Evolutionary conservation across 2,329 filamentous ascomycete species (phyloP).

Genomic region (Fonsecaea multimorphosa): DNA sequence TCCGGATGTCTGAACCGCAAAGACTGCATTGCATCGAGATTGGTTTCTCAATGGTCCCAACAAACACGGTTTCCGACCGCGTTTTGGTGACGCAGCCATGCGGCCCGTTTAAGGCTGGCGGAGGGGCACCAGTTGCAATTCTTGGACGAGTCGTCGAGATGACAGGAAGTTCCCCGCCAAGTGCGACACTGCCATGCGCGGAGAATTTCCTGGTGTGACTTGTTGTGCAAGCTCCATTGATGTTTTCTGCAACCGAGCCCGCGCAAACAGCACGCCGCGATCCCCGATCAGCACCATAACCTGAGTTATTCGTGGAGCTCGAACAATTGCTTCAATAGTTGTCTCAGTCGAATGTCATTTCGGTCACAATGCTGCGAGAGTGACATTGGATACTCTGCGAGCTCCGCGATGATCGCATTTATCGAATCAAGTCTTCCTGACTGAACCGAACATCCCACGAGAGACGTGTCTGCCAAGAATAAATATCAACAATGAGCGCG

Average conservation of each 20-base stretch:
- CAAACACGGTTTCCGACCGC: slow-evolving; percentile 2
- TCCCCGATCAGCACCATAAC: background rate
- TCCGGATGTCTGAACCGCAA: slow-evolving; percentile 3
- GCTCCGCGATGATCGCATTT: background rate
- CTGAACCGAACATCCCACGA: background rate
- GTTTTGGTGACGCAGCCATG: slow-evolving; percentile 29
- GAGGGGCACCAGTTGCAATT: slow-evolving; percentile 22
- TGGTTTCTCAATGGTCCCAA: slow-evolving; percentile 3
- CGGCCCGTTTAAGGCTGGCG: slow-evolving; percentile 18
- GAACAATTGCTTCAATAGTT: background rate
- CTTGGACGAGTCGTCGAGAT: slow-evolving; percentile 15
- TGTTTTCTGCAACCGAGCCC: background rate
- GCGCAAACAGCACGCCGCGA: background rate
- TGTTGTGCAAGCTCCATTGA: background rate
- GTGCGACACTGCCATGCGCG: slow-evolving; percentile 22
- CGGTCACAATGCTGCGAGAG: background rate
- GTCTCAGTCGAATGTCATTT: background rate
- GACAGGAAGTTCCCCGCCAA: slow-evolving; percentile 25
- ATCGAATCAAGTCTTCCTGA: background rate
- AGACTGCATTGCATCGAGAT: slow-evolving; percentile 21
- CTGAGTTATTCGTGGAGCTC: background rate
- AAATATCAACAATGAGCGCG: slow-evolving; percentile 26
- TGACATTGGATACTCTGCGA: background rate
- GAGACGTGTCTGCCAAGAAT: slow-evolving; percentile 28
- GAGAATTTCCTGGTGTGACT: slow-evolving; percentile 27